Evolutionary conservation across 345 rosid genomes (phyloP).

Genomic region (Luvunga scandens): DNA sequence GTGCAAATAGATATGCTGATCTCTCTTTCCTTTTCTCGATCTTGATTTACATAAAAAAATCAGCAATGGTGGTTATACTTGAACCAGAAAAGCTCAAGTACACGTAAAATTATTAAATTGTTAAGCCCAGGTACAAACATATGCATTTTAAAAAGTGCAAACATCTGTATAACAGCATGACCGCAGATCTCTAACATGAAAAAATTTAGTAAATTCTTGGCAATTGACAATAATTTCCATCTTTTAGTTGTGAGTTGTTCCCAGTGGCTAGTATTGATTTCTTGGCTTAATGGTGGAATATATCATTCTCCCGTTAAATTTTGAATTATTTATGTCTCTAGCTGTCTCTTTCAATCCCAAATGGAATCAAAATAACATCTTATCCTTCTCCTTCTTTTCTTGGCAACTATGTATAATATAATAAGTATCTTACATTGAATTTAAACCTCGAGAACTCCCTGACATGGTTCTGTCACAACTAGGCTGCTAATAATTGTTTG

Average conservation of each 20-base stretch:
- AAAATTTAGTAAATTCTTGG: not conserved
- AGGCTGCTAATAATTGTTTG: not conserved
- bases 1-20: too few relatives aligned
- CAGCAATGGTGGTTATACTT: too few relatives aligned
- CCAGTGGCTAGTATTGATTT: not conserved
- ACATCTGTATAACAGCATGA: fast-evolving
- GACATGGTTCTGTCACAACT: not conserved
- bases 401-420: not conserved
- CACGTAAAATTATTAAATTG: too few relatives aligned
- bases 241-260: not conserved
- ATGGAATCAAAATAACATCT: not conserved
- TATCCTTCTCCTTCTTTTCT: not conserved
- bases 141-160: too few relatives aligned
- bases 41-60: too few relatives aligned
- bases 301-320: not conserved
- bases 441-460: not conserved
- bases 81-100: too few relatives aligned
- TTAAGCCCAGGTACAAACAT: too few relatives aligned
- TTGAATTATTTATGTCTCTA: not conserved
- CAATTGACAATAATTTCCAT: not conserved
- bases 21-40: not conserved
- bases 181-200: not conserved
- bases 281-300: not conserved
- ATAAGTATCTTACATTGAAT: not conserved
- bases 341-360: not conserved